These are phyloP conservation scores for Artemisia annua DNA, from an alignment of 129 eudicot genomes.

Conservation along the genomic window DNA sequence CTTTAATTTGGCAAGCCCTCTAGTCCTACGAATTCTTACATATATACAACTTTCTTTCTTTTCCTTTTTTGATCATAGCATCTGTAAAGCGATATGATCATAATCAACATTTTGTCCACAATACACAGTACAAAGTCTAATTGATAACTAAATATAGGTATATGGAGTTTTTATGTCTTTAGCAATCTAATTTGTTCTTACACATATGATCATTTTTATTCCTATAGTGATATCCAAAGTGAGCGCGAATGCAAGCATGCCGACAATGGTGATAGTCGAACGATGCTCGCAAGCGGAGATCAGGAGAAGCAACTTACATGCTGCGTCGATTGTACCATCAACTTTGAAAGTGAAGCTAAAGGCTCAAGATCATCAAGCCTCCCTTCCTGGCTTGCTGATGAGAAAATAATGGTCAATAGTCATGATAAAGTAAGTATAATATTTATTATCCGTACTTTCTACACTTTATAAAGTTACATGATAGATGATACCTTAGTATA, in stretches of 20 bases:
- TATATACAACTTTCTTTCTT: no score
- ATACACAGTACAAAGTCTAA: background rate
- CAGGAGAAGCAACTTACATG: conserved; percentile 46
- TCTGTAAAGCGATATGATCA: conserved; percentile 31
- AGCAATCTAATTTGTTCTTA: conserved; percentile 1
- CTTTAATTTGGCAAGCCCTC: background rate
- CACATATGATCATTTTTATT: background rate
- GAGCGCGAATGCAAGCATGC: conserved; percentile 47
- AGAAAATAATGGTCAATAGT: conserved; percentile 42
- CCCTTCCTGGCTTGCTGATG: conserved; percentile 86
- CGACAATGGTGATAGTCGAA: conserved; percentile 37
- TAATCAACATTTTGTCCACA: background rate
- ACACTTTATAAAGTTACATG: conserved; percentile 11
- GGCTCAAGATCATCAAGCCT: conserved; percentile 59
- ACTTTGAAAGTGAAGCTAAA: conserved; percentile 50
- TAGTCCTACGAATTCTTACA: conserved; percentile 1
- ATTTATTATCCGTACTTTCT: conserved; percentile 12
- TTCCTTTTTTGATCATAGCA: conserved; percentile 22
- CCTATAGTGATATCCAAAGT: conserved; percentile 45
- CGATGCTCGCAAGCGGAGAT: conserved; percentile 35
- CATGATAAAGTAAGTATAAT: conserved; percentile 52
- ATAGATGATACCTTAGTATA: conserved; percentile 9
- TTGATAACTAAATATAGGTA: background rate
- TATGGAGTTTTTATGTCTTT: background rate
- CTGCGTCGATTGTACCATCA: conserved; percentile 50